These are phyloP conservation scores for Plasmodium ovale DNA, from an alignment of 169 alveolate genomes.

Conservation along the genomic window DNA sequence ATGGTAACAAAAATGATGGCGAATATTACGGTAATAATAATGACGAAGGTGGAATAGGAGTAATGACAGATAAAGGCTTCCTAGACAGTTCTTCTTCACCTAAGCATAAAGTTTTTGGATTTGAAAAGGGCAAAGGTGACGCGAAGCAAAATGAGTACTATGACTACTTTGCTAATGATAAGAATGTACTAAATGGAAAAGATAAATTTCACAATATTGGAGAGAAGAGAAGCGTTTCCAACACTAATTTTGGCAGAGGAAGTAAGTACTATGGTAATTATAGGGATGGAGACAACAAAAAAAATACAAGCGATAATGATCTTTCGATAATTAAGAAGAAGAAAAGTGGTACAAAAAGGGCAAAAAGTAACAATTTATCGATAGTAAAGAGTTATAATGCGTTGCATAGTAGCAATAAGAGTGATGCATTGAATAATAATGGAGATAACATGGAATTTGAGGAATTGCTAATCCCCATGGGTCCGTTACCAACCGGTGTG, in stretches of 20 bases:
- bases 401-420: constrained; percentile 6
- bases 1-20: not conserved
- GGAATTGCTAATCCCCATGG: constrained; percentile 85
- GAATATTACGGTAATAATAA: not conserved
- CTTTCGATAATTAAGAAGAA: constrained; percentile 19
- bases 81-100: not conserved
- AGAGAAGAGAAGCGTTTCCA: constrained; percentile 60
- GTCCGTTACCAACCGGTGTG: constrained; percentile 91
- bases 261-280: constrained; percentile 27
- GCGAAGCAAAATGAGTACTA: constrained; percentile 27
- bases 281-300: constrained; percentile 48
- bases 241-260: constrained; percentile 49
- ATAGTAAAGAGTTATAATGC: constrained; percentile 40
- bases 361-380: constrained; percentile 60
- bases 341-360: constrained; percentile 40
- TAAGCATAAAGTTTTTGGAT: constrained; percentile 23
- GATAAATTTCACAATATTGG: constrained; percentile 36
- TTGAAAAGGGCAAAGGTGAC: constrained; percentile 30
- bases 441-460: constrained; percentile 78
- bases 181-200: constrained; percentile 1
- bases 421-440: constrained; percentile 15
- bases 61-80: not conserved
- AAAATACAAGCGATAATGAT: constrained; percentile 70
- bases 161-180: constrained; percentile 33
- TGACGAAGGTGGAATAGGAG: not conserved